A percentile compares a stretch with the other conserved stretches of the same genome.
phyloP scores from a whole-genome alignment of 805 yeast genomes.

The Candida odintsovae region DNA sequence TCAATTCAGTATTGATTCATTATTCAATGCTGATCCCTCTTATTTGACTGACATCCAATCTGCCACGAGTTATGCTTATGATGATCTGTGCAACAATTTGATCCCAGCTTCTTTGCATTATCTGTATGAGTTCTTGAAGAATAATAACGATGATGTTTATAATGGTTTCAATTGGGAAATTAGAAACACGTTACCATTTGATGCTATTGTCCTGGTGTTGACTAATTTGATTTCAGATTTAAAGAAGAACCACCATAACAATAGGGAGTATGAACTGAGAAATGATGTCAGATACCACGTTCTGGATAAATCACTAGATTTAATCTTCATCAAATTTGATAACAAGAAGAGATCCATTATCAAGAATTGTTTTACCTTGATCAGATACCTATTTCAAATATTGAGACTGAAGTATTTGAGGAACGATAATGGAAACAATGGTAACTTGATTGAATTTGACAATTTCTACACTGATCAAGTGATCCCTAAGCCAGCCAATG shows the following conservation, averaged over 20 bases:
- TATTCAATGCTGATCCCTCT: conserved; percentile 10
- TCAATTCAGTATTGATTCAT: conserved; percentile 20
- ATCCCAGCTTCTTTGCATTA: conserved; percentile 54
- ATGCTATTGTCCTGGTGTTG: conserved; percentile 47
- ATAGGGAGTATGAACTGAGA: conserved; percentile 25
- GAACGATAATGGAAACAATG: conserved; percentile 13
- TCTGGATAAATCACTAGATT: conserved; percentile 26
- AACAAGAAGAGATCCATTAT: conserved; percentile 28
- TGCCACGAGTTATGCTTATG: conserved; percentile 36
- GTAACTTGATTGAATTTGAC: conserved; percentile 18
- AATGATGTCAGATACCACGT: conserved; percentile 27
- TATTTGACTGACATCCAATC: not conserved
- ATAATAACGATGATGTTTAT: conserved; percentile 40
- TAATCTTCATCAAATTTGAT: conserved; percentile 28
- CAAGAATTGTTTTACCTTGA: conserved; percentile 27
- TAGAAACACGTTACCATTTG: conserved; percentile 54
- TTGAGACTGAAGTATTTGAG: conserved; percentile 24
- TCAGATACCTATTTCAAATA: conserved; percentile 27
- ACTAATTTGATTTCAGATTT: conserved; percentile 49
- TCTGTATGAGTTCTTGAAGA: conserved; percentile 47
- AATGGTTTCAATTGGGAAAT: conserved; percentile 58
- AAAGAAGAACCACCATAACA: conserved; percentile 26
- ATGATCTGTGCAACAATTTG: conserved; percentile 45
- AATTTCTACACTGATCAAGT: conserved; percentile 21
- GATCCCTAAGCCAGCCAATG: conserved; percentile 21